Percentiles rank a stretch among this genome's conserved stretches.
phyloP scores from a whole-genome alignment of 1,284 basidiomycete species.

The Trichosporon asahii region DNA sequence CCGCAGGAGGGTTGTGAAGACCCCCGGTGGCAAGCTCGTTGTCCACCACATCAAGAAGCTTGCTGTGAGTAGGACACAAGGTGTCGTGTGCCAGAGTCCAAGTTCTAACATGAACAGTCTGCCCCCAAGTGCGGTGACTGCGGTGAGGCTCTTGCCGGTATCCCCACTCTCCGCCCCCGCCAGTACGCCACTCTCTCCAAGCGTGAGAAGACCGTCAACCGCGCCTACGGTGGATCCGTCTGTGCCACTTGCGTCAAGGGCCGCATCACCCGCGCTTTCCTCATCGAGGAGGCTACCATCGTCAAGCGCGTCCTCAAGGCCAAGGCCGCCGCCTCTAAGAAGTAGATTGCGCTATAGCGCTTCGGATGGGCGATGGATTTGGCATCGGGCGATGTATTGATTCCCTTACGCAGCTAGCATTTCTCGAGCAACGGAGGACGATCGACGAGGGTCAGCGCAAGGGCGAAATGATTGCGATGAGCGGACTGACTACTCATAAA shows the following conservation, averaged over 20 bases:
- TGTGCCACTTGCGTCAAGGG: conserved; percentile 90
- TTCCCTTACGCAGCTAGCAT: conserved; percentile 23
- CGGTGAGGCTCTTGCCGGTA: conserved; percentile 83
- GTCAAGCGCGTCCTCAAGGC: conserved; percentile 99
- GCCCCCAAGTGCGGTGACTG: conserved; percentile 98
- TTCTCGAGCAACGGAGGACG: not conserved
- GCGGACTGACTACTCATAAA: not conserved
- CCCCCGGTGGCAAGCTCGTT: conserved; percentile 61
- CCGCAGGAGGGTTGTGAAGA: conserved; percentile 93
- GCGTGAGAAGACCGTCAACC: conserved; percentile 87
- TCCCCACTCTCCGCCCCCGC: conserved; percentile 87
- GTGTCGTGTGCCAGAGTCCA: not conserved
- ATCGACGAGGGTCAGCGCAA: not conserved
- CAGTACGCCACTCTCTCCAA: conserved; percentile 91
- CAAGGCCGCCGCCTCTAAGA: conserved; percentile 52
- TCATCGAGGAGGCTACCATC: conserved; percentile 99
- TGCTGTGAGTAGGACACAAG: conserved; percentile 43
- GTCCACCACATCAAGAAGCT: conserved; percentile 56
- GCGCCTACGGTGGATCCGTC: conserved; percentile 92
- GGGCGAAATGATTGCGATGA: not conserved
- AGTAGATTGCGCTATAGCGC: conserved; percentile 37
- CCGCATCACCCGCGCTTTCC: conserved; percentile 95
- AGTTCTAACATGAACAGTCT: conserved; percentile 33
- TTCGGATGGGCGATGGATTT: conserved; percentile 16
- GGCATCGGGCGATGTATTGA: conserved; percentile 32